phyloP scores from a whole-genome alignment of 495 filamentous ascomycete genomes.

The Podospora pseudocomata region DNA sequence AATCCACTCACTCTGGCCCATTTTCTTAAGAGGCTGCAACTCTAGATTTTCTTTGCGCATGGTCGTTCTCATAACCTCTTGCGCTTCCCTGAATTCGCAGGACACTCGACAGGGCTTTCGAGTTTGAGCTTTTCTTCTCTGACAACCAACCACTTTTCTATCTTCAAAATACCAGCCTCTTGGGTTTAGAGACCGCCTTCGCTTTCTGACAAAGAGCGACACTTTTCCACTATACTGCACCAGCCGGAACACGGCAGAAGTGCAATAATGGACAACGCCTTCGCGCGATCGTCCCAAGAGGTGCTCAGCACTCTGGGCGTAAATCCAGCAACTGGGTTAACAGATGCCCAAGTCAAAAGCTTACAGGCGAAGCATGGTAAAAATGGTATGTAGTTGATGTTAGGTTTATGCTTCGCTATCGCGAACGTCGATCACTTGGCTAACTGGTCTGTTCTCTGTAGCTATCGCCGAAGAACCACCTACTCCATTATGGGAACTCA shows the following conservation, averaged over 20 bases:
- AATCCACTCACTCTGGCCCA: conserved; percentile 19
- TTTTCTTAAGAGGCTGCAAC: conserved; percentile 6
- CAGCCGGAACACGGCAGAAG: conserved; percentile 12
- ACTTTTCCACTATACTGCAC: conserved; percentile 13
- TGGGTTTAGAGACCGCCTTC: conserved; percentile 3
- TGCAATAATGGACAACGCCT: conserved; percentile 73
- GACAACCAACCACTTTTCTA: neutral
- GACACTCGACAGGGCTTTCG: neutral
- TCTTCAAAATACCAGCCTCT: neutral
- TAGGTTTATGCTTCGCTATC: neutral
- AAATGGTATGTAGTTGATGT: conserved; percentile 62
- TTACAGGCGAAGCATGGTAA: conserved; percentile 68
- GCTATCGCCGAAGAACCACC: conserved; percentile 94
- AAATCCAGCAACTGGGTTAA: conserved; percentile 63
- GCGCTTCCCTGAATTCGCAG: conserved; percentile 22
- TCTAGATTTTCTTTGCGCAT: conserved; percentile 16
- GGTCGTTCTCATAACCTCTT: conserved; percentile 13
- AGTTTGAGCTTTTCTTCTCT: conserved; percentile 8
- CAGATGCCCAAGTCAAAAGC: conserved; percentile 60
- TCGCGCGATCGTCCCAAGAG: conserved; percentile 61
- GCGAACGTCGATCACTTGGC: conserved; percentile 6
- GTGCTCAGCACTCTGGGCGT: conserved; percentile 71
- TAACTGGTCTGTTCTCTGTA: conserved; percentile 35
- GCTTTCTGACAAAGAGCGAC: neutral
- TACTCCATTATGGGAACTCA: conserved; percentile 94